phyloP scores from a whole-genome alignment of 352 stramenopile genomes.

The Phytophthora parvispora region DNA sequence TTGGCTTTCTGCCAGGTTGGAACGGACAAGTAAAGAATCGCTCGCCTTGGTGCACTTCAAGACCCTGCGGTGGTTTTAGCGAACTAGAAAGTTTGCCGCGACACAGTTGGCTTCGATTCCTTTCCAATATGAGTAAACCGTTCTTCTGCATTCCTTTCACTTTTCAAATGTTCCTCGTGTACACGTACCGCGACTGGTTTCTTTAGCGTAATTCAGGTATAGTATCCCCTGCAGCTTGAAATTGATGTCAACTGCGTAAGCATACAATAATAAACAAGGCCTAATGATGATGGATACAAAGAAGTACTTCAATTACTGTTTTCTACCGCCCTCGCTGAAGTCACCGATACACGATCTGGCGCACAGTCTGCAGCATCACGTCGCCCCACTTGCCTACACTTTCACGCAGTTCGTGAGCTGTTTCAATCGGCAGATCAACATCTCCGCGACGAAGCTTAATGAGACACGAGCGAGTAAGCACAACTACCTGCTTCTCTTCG shows the following conservation, averaged over 20 bases:
- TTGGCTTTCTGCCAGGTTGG: conserved; percentile 8
- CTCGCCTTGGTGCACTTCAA: neutral
- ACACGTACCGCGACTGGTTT: no score
- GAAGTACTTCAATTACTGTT: no score
- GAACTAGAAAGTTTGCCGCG: neutral
- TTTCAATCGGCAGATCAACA: conserved; percentile 30
- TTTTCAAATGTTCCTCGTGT: neutral
- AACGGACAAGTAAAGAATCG: neutral
- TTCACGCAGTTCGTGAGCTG: conserved; percentile 50
- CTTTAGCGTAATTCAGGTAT: no score
- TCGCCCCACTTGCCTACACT: conserved; percentile 55
- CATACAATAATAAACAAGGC: no score
- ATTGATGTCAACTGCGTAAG: no score
- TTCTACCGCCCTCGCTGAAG: no score
- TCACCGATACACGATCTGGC: conserved; percentile 42
- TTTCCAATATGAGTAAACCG: no score
- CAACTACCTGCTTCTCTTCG: conserved; percentile 35
- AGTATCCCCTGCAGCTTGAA: no score
- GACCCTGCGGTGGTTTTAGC: neutral
- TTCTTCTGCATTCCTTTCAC: no score
- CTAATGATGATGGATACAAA: no score
- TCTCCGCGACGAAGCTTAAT: conserved; percentile 32
- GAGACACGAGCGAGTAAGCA: conserved; percentile 41
- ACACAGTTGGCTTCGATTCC: no score
- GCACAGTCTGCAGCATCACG: conserved; percentile 58